phyloP scores from a whole-genome alignment of 768 basidiomycete genomes.

The Pisolithus microcarpus region DNA sequence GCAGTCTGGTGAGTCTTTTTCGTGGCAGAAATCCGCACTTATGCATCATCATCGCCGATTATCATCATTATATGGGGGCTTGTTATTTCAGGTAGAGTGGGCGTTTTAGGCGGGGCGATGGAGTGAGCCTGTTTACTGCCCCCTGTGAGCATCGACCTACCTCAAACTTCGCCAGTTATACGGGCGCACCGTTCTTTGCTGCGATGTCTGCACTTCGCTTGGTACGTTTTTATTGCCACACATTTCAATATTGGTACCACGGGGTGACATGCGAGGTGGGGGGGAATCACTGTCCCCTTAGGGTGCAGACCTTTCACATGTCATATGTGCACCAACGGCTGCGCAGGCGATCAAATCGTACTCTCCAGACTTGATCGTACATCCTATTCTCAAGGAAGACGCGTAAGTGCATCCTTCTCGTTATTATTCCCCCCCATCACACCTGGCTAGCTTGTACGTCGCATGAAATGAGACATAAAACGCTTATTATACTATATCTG shows the following conservation, averaged over 20 bases:
- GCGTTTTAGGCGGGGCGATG: conserved; percentile 86
- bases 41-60: neutral
- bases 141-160: neutral
- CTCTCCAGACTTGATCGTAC: conserved; percentile 94
- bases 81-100: conserved; percentile 62
- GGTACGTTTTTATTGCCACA: conserved; percentile 31
- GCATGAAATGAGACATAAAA: neutral
- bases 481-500: neutral
- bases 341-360: conserved; percentile 94
- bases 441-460: too few relatives aligned
- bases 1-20: conserved; percentile 61
- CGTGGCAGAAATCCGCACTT: neutral
- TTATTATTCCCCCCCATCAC: neutral
- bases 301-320: conserved; percentile 95
- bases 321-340: conserved; percentile 92
- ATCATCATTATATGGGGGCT: too few relatives aligned
- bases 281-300: conserved; percentile 18
- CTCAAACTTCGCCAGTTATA: conserved; percentile 55
- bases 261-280: neutral
- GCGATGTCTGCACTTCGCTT: conserved; percentile 85
- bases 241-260: too few relatives aligned
- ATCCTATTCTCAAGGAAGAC: conserved; percentile 76
- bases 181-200: conserved; percentile 95
- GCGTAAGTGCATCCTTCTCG: conserved; percentile 36
- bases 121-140: conserved; percentile 54